Base-by-base conservation (phyloP, 192 early-diverging fungal species). In the Coemansia sp. region DNA sequence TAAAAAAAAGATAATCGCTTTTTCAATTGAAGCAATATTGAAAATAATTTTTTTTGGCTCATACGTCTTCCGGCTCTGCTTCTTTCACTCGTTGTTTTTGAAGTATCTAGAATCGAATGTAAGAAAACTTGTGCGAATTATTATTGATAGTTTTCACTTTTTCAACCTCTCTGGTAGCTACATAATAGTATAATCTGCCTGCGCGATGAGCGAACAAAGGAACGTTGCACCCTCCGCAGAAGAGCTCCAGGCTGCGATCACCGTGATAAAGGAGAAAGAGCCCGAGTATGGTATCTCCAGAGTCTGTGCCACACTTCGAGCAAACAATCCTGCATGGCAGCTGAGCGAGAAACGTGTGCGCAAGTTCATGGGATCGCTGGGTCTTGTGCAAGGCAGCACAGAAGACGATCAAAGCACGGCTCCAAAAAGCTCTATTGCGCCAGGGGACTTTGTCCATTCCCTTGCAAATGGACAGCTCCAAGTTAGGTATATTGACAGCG, bases 321-420 rank as follows among this genome's bases (percentile, higher is more conserved):
- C 69, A n/a, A 52, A 61, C 26, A 73, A 86, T 47, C 80, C 83
- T 1, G 68, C 79, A 9, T 88, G 87, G 87, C 73, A 83, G 37
- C 83, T 88, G 55, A 80, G 82, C 22, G 87, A 88, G 65, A 87
- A 88, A 70, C 86, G 86, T 41, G 84, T 88, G 48, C 86, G 86
- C 66, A 88, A 87, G 72, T 61, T 86, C 66, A 86, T 88, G 87
- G 67, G 70, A 61, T 18, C 71, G 3, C 60, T 72, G 16, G 80
- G 84, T 1, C 65, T 82, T 11, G 64, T 75, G 11, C 75, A 86
- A 49, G 68, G 72, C 48, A 76, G 83, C 56, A 74, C 74, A 1
- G 73, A 68, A 11, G 67, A 81, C 8, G 80, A 86, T 45, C 55
- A 84, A 39, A 68, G 61, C 37, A 37, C 69, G 2, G 63, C 83